Evolutionary conservation across 2,329 filamentous ascomycete genomes (phyloP).

Genomic region (Pyrenochaeta sp.): DNA sequence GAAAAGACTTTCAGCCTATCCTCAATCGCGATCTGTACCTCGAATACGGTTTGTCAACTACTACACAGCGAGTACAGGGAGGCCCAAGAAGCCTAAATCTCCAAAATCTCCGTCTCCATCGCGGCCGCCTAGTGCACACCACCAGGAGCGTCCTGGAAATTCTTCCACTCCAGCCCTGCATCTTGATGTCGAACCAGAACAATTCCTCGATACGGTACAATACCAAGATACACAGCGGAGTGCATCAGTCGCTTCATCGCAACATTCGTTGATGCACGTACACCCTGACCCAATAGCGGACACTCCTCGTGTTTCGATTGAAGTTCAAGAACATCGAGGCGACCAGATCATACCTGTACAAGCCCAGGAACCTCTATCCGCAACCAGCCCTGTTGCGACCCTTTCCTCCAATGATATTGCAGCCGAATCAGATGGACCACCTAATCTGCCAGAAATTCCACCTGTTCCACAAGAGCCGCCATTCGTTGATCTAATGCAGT

Average conservation of each 20-base stretch:
- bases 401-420: conserved; percentile 1
- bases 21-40: conserved; percentile 45
- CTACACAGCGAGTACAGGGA: conserved; percentile 84
- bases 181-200: background rate
- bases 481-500: conserved; percentile 64
- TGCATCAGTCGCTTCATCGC: conserved; percentile 15
- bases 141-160: conserved; percentile 7
- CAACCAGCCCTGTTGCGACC: conserved; percentile 16
- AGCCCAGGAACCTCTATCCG: conserved; percentile 36
- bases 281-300: conserved; percentile 14
- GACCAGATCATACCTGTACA: conserved; percentile 40
- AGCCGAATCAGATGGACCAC: conserved; percentile 7
- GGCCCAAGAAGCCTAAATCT: conserved; percentile 63
- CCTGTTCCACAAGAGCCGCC: conserved; percentile 62
- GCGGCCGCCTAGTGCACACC: conserved; percentile 13
- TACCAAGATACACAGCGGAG: conserved; percentile 11
- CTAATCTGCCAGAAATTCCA: conserved; percentile 56
- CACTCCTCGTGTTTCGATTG: conserved; percentile 56
- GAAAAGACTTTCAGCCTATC: conserved; percentile 39
- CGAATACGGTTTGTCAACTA: conserved; percentile 86
- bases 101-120: conserved; percentile 39
- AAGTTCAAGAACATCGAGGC: conserved; percentile 56
- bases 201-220: no score
- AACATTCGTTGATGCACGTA: conserved; percentile 20
- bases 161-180: background rate